Base-by-base conservation (phyloP, 768 basidiomycete genomes). In the Cubamyces lactineus region DNA sequence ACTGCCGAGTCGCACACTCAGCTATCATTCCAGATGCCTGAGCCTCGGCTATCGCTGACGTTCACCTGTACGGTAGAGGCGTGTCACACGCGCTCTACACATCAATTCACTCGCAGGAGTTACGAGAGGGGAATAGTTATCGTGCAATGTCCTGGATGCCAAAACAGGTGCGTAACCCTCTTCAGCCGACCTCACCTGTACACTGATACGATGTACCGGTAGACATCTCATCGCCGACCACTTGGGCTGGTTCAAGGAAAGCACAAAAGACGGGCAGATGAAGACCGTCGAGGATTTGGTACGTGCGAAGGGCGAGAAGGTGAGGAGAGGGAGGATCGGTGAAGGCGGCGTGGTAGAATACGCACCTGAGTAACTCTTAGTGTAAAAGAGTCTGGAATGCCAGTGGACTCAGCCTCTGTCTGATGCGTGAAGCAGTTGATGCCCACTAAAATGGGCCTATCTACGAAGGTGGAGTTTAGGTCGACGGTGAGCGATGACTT, bases 91-190 rank as follows among this genome's bases (percentile, higher is more conserved):
- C 87, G 96, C 2, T 96, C 93, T 9, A 87, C 92, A 5, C 96
- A 98, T 69, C 83, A 91, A 63, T 98, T 98, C 73, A 83, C 92
- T 6, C 89, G 86, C 71, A 82, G 86, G 47, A 84, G 92, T 19
- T 99, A 99, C 74, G 84, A 90, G 71, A 84, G 81, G 47, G 96
- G 96, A 0, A 87, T 98, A 53, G 96, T 98, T 2, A 79, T 99
- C 26, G 84, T 97, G 1, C 84, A 95, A 71, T 99, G 96, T 76
- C 95, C 96, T 1, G 84, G 83, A 15, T 99, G 96, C 73, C 86
- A 90, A 68, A 93, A 91, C 69, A 79, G 96, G 91, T 94, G 71
- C 55, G 86, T 75, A 12, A 49, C 17, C 4, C 13, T 1, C 23
- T 24, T 46, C 54, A 41, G 26, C 16, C n/a, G 12, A 6, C 6